These are phyloP conservation scores for Earliella scabrosa DNA, from an alignment of 1,284 basidiomycete genomes.

Conservation along the genomic window DNA sequence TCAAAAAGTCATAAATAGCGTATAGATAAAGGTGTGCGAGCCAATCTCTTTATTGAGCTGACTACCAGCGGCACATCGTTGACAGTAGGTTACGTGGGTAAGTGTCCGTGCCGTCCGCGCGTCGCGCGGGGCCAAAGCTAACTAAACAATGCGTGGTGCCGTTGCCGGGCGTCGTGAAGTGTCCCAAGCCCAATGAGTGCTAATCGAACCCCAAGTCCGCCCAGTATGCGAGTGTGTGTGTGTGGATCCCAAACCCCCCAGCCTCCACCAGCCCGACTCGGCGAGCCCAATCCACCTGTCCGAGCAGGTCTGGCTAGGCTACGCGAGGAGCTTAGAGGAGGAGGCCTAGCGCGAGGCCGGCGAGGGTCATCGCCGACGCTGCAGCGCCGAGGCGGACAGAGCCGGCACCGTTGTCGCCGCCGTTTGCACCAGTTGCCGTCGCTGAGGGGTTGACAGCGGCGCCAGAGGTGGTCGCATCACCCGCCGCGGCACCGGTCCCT, in stretches of 20 bases:
- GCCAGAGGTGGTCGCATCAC: neutral
- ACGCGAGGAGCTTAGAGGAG: slow-evolving; percentile 32
- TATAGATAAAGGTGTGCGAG: neutral
- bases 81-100: slow-evolving; percentile 18
- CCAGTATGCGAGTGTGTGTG: neutral
- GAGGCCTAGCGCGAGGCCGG: slow-evolving; percentile 41
- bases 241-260: neutral
- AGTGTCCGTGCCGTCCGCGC: slow-evolving; percentile 20
- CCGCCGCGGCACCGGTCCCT: too few species aligned
- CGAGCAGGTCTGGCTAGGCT: neutral
- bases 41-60: slow-evolving; percentile 15
- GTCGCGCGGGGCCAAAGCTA: slow-evolving; percentile 20
- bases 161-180: slow-evolving; percentile 1
- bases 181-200: slow-evolving; percentile 13
- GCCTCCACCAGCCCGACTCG: slow-evolving; percentile 5
- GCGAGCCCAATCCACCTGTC: slow-evolving; percentile 19
- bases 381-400: slow-evolving; percentile 29
- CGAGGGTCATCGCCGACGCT: slow-evolving; percentile 36
- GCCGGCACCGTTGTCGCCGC: slow-evolving; percentile 24
- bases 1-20: neutral
- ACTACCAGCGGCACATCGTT: slow-evolving; percentile 18
- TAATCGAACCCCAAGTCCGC: slow-evolving; percentile 2
- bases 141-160: slow-evolving; percentile 16
- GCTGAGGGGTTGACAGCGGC: slow-evolving; percentile 23
- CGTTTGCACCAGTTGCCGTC: slow-evolving; percentile 2